phyloP scores from a whole-genome alignment of 805 yeast species.

The Lachancea sp. region DNA sequence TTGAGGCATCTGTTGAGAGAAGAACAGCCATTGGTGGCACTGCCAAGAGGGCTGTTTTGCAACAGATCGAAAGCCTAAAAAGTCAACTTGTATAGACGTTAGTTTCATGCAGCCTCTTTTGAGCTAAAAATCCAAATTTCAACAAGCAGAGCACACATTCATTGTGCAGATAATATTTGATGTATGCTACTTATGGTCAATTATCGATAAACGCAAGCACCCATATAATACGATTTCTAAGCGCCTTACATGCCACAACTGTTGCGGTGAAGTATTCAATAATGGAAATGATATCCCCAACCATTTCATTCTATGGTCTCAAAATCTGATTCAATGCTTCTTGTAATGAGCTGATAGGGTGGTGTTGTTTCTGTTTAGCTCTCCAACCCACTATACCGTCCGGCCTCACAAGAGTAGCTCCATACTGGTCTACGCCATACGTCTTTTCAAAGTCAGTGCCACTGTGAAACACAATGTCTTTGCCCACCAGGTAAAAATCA shows the following conservation, averaged over 20 bases:
- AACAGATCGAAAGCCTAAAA: slow-evolving; percentile 41
- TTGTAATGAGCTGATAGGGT: background rate
- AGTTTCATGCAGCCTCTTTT: background rate
- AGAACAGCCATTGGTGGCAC: slow-evolving; percentile 97
- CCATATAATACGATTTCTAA: too few relatives aligned
- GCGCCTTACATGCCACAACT: too few relatives aligned
- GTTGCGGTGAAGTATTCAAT: too few relatives aligned
- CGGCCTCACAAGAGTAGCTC: slow-evolving; percentile 1
- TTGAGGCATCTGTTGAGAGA: slow-evolving; percentile 92
- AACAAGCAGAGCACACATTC: too few relatives aligned
- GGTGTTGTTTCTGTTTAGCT: background rate
- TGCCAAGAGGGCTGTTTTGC: slow-evolving; percentile 79
- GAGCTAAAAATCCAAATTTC: too few relatives aligned
- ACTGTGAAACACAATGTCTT: background rate
- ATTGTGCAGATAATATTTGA: too few relatives aligned
- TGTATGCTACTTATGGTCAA: too few relatives aligned
- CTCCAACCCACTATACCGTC: slow-evolving; percentile 2
- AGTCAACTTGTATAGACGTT: slow-evolving; percentile 9
- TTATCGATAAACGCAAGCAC: too few relatives aligned
- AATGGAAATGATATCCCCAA: too few relatives aligned
- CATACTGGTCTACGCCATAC: background rate
- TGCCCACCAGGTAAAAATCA: background rate
- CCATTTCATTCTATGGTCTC: too few relatives aligned
- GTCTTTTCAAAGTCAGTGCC: background rate
- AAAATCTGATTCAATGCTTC: background rate